phyloP scores from a whole-genome alignment of 768 basidiomycete species.

The Lenzites betulinus region DNA sequence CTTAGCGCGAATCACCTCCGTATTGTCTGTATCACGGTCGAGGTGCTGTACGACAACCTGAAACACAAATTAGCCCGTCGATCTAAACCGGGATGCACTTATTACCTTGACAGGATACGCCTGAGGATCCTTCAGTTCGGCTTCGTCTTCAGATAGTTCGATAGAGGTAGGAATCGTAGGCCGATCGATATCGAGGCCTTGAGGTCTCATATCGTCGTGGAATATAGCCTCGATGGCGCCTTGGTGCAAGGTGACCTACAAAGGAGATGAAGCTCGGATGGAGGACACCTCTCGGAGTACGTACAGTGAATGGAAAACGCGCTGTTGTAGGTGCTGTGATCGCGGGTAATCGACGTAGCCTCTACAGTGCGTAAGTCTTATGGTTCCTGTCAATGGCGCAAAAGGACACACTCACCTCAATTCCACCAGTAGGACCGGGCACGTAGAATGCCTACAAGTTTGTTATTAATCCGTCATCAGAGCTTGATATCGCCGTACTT shows the following conservation, averaged over 20 bases:
- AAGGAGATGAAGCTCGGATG: background rate
- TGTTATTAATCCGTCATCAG: background rate
- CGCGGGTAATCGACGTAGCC: slow-evolving; percentile 64
- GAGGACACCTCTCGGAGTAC: too few species aligned
- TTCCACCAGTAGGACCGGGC: slow-evolving; percentile 59
- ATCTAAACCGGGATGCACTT: background rate
- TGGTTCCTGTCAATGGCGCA: background rate
- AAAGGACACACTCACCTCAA: slow-evolving; percentile 47
- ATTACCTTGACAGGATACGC: slow-evolving; percentile 33
- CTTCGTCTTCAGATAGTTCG: slow-evolving; percentile 43
- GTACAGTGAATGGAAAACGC: slow-evolving; percentile 75
- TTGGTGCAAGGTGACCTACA: slow-evolving; percentile 61
- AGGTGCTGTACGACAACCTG: slow-evolving; percentile 49
- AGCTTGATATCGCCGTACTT: background rate
- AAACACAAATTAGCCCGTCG: background rate
- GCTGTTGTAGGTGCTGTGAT: slow-evolving; percentile 58
- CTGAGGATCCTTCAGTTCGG: slow-evolving; percentile 42
- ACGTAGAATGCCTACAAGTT: slow-evolving; percentile 70
- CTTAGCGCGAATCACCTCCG: slow-evolving; percentile 34
- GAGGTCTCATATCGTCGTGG: slow-evolving; percentile 51
- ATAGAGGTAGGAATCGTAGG: slow-evolving; percentile 42
- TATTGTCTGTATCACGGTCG: slow-evolving; percentile 34
- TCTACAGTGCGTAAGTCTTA: slow-evolving; percentile 36
- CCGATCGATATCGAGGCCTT: slow-evolving; percentile 47
- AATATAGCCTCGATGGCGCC: slow-evolving; percentile 65